Conservation (phyloP, 306 rosid species). For the Erythrophleum fordii region DNA sequence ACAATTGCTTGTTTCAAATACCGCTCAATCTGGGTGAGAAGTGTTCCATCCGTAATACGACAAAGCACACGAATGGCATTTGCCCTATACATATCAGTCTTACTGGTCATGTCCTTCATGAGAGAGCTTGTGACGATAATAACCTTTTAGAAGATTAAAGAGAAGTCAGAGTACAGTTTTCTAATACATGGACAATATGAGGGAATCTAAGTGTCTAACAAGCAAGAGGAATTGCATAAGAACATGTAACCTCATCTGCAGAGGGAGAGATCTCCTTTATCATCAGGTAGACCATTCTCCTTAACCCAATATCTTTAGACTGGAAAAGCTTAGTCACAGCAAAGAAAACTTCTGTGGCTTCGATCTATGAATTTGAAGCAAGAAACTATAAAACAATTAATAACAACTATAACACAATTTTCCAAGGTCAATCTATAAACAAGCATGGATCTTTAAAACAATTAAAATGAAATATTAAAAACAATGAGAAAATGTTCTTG, state of each 20-base stretch:
- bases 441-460: slow-evolving; percentile 39
- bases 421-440: slow-evolving; percentile 4
- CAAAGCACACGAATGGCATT: slow-evolving; percentile 99
- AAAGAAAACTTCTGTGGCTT: slow-evolving; percentile 99
- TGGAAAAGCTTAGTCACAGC: slow-evolving; percentile 98
- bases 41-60: slow-evolving; percentile 96
- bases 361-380: slow-evolving; percentile 56
- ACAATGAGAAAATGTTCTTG: background rate
- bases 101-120: slow-evolving; percentile 99
- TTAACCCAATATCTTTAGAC: slow-evolving; percentile 91
- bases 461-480: slow-evolving; percentile 1
- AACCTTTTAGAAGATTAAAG: slow-evolving; percentile 61
- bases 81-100: slow-evolving; percentile 97
- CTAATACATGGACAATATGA: background rate
- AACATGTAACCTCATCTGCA: slow-evolving; percentile 82
- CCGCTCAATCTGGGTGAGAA: slow-evolving; percentile 95
- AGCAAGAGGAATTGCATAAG: slow-evolving; percentile 18
- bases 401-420: slow-evolving; percentile 25
- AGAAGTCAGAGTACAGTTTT: slow-evolving; percentile 46
- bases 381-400: slow-evolving; percentile 26
- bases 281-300: slow-evolving; percentile 98
- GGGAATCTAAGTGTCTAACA: slow-evolving; percentile 16
- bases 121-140: slow-evolving; percentile 99
- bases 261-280: slow-evolving; percentile 98
- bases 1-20: slow-evolving; percentile 99